These are phyloP conservation scores for Paecilomyces variotii DNA, from an alignment of 2,329 filamentous ascomycete species.

Conservation along the genomic window DNA sequence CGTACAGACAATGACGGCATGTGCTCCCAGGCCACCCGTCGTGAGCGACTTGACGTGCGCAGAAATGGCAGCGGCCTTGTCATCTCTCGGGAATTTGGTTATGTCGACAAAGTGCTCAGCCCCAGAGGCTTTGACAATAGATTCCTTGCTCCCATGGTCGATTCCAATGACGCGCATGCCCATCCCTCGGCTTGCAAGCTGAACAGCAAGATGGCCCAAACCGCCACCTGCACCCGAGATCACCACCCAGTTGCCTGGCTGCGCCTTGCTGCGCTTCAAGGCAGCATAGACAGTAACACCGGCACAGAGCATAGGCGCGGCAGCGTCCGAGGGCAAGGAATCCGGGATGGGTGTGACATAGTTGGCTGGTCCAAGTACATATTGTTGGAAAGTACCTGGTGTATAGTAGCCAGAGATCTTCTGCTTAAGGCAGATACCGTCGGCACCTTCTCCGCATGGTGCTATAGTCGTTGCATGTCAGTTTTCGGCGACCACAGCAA, in stretches of 20 bases:
- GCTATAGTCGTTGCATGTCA: conserved; percentile 10
- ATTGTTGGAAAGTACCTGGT: conserved; percentile 67
- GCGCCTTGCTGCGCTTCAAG: conserved; percentile 52
- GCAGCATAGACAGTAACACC: conserved; percentile 61
- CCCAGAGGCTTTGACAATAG: conserved; percentile 51
- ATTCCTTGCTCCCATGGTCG: conserved; percentile 55
- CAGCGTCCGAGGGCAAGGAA: conserved; percentile 48
- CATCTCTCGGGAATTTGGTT: conserved; percentile 40
- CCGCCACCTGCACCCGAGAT: conserved; percentile 56
- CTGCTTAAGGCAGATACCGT: conserved; percentile 48
- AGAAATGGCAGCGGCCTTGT: conserved; percentile 42
- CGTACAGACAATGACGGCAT: conserved; percentile 52
- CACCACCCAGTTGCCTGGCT: conserved; percentile 53
- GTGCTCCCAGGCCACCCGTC: conserved; percentile 48
- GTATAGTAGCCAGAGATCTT: conserved; percentile 60
- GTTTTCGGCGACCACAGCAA: not conserved
- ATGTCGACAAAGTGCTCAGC: conserved; percentile 61
- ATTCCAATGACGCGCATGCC: conserved; percentile 58
- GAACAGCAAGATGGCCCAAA: conserved; percentile 56
- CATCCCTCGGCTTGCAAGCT: conserved; percentile 54
- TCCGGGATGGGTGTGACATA: conserved; percentile 66
- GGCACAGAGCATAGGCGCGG: conserved; percentile 61
- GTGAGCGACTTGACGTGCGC: conserved; percentile 51
- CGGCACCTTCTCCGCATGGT: conserved; percentile 48
- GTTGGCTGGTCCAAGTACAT: conserved; percentile 54